phyloP scores from a whole-genome alignment of 176 grass and related monocot genomes.

The Zoysia japonica region DNA sequence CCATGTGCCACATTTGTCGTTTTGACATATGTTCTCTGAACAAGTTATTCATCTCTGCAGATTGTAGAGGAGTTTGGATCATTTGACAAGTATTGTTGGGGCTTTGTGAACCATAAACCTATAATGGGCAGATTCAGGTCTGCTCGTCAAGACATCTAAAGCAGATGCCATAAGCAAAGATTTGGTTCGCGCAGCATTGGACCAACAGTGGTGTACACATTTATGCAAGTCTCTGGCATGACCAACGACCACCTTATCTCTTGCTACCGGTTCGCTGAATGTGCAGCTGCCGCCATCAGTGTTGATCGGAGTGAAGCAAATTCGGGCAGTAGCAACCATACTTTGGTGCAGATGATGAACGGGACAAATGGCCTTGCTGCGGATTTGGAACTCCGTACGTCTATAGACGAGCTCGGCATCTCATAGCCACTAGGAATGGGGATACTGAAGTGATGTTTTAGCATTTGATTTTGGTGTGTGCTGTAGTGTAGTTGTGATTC shows the following conservation, averaged over 20 bases:
- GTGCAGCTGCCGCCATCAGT: constrained; percentile 21
- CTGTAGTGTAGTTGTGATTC: constrained; percentile 43
- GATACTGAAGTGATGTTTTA: constrained; percentile 31
- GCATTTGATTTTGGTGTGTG: constrained; percentile 55
- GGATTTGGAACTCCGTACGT: constrained; percentile 42
- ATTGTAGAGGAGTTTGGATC: constrained; percentile 83
- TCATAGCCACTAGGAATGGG: constrained; percentile 53
- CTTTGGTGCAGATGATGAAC: constrained; percentile 42
- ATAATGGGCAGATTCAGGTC: constrained; percentile 86
- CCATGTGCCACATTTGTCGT: not conserved
- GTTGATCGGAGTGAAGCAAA: constrained; percentile 35
- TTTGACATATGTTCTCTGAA: not conserved
- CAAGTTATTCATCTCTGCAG: constrained; percentile 27
- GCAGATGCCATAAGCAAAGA: constrained; percentile 98
- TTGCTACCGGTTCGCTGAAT: constrained; percentile 84
- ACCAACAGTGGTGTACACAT: constrained; percentile 85
- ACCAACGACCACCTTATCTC: constrained; percentile 88
- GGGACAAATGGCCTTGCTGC: constrained; percentile 39
- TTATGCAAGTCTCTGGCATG: constrained; percentile 91
- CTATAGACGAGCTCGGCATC: constrained; percentile 69
- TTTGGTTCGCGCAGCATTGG: constrained; percentile 74
- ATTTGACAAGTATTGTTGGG: constrained; percentile 92
- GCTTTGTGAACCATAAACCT: constrained; percentile 82
- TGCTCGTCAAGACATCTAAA: constrained; percentile 76
- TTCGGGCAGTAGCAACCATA: constrained; percentile 22